Evolutionary conservation across 2,329 filamentous ascomycete species (phyloP).

Genomic region (Didymosphaeria variabile): DNA sequence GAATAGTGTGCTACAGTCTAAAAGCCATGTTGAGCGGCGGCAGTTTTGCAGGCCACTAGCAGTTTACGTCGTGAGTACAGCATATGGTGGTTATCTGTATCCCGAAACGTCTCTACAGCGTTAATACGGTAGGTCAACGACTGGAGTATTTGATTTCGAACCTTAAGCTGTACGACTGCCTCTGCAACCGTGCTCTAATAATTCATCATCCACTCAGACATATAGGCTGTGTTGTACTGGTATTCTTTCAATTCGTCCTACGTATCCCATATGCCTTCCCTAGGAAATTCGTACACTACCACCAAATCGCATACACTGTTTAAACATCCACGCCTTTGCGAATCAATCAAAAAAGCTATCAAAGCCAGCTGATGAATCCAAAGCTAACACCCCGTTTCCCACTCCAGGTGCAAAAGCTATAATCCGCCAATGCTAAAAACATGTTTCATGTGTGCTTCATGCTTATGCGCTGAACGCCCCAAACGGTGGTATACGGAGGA

Average conservation of each 20-base stretch:
- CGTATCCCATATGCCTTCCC: constrained; percentile 25
- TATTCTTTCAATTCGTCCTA: constrained; percentile 33
- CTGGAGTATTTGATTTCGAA: too few species aligned
- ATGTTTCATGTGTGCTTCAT: constrained; percentile 27
- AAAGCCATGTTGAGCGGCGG: too few species aligned
- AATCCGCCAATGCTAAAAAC: constrained; percentile 27
- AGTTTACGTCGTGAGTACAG: too few species aligned
- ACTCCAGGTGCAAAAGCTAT: constrained; percentile 18
- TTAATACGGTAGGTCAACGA: too few species aligned
- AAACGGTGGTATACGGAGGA: constrained; percentile 17
- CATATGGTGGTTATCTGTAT: neutral
- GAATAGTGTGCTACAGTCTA: too few species aligned
- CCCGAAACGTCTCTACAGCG: too few species aligned
- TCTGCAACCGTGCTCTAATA: too few species aligned
- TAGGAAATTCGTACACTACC: constrained; percentile 26
- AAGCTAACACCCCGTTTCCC: constrained; percentile 9
- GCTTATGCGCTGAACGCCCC: constrained; percentile 21
- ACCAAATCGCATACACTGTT: neutral
- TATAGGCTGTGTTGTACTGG: neutral
- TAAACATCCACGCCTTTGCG: constrained; percentile 11
- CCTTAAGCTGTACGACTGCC: too few species aligned
- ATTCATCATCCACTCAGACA: too few species aligned
- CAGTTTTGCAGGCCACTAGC: too few species aligned
- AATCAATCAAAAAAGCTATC: constrained; percentile 25
- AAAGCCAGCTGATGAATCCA: constrained; percentile 28